phyloP scores from a whole-genome alignment of 2,329 filamentous ascomycete species.

The Grosmannia huntii region DNA sequence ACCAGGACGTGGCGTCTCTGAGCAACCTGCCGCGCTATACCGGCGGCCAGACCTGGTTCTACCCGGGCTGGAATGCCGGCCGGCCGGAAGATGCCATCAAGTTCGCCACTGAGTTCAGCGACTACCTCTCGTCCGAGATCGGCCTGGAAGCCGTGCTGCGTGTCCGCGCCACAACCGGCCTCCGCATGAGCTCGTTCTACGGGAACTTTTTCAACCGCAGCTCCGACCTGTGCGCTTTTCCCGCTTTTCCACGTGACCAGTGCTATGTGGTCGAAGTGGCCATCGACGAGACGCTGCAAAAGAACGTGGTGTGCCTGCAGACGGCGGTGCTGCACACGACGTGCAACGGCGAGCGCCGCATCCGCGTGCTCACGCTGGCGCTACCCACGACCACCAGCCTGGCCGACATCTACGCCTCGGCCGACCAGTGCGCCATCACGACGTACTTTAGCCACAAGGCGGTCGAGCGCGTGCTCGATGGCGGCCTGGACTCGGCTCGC shows the following conservation, averaged over 20 bases:
- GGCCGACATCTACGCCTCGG: conserved; percentile 85
- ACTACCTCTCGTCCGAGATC: conserved; percentile 93
- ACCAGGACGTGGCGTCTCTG: conserved; percentile 92
- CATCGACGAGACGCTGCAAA: conserved; percentile 87
- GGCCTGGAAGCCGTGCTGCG: conserved; percentile 90
- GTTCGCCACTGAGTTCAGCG: conserved; percentile 91
- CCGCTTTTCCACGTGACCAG: conserved; percentile 92
- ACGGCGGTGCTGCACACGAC: conserved; percentile 93
- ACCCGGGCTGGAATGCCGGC: conserved; percentile 93
- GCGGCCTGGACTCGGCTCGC: conserved; percentile 74
- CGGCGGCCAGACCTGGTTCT: conserved; percentile 96
- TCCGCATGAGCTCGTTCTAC: conserved; percentile 96
- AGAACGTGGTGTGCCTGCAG: conserved; percentile 86
- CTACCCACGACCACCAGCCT: conserved; percentile 86
- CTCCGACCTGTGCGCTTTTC: conserved; percentile 94
- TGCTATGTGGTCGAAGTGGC: conserved; percentile 97
- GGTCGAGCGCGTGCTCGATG: conserved; percentile 72
- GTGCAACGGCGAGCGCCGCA: conserved; percentile 91
- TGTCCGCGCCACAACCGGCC: conserved; percentile 84
- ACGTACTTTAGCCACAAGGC: conserved; percentile 97
- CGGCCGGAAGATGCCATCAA: conserved; percentile 93
- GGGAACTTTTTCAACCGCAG: conserved; percentile 99
- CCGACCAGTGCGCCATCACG: conserved; percentile 85
- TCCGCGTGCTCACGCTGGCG: conserved; percentile 84
- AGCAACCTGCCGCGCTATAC: conserved; percentile 94